Percentiles rank a stretch among this genome's conserved stretches.
These are phyloP conservation scores for Carpinus fangiana DNA, from an alignment of 306 rosid genomes.

Conservation along the genomic window DNA sequence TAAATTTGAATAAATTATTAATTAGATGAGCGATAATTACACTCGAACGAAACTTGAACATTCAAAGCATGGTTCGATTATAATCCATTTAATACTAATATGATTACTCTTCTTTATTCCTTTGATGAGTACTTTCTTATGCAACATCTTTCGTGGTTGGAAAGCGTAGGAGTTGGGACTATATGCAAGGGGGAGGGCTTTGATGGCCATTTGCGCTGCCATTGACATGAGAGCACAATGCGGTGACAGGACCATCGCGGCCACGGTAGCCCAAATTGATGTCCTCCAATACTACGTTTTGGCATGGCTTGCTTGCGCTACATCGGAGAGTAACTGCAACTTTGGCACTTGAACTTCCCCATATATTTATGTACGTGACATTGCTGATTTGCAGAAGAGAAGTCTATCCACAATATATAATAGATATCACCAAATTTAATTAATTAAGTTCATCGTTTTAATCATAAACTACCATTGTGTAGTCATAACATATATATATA, in stretches of 20 bases:
- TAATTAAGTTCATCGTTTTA: no score
- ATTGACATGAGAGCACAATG: conserved; percentile 30
- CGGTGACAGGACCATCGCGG: background rate
- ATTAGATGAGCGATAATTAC: no score
- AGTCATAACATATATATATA: no score
- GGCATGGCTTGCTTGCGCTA: conserved; percentile 56
- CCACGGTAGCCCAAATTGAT: conserved; percentile 31
- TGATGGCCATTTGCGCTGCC: conserved; percentile 53
- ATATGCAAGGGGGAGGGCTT: conserved; percentile 46
- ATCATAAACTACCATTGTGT: no score
- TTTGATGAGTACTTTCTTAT: no score
- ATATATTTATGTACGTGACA: conserved; percentile 45
- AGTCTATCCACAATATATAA: conserved; percentile 16
- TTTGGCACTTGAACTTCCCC: conserved; percentile 44
- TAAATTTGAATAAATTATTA: no score
- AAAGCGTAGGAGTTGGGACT: background rate
- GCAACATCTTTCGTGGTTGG: no score
- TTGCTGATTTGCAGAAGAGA: conserved; percentile 57
- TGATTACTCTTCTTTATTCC: no score
- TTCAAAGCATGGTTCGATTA: no score
- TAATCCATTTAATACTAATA: no score
- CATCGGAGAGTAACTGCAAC: conserved; percentile 45
- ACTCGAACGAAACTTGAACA: no score
- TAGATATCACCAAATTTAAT: background rate
- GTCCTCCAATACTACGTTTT: conserved; percentile 32